Percentiles rank a stretch among this genome's conserved stretches.
These are phyloP conservation scores for Plantago coronopus DNA, from an alignment of 305 asterid genomes.

Conservation along the genomic window DNA sequence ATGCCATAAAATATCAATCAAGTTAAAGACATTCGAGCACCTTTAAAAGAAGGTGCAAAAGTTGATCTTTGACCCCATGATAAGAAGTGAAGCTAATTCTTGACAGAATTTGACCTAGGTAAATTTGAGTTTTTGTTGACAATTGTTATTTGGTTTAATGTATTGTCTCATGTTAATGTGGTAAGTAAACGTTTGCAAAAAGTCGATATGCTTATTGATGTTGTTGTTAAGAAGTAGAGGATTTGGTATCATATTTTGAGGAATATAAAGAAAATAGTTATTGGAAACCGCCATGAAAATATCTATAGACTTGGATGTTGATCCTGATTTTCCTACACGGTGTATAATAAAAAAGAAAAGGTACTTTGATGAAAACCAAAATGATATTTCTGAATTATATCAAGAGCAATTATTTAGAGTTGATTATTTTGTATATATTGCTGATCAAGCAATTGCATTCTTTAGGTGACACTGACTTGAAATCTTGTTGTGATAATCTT, in stretches of 20 bases:
- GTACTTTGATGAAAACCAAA: neutral
- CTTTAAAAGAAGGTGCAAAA: conserved; percentile 6
- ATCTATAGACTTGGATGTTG: neutral
- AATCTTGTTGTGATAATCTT: neutral
- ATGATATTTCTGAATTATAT: neutral
- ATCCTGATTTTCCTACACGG: neutral
- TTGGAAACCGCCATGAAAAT: neutral
- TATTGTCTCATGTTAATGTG: neutral
- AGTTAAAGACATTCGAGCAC: neutral
- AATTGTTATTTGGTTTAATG: neutral
- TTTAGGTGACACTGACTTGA: neutral
- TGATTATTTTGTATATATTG: neutral
- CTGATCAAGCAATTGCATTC: neutral
- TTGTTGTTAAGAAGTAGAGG: neutral
- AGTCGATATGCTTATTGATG: neutral
- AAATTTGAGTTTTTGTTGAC: neutral
- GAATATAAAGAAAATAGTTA: neutral
- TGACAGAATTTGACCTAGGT: neutral
- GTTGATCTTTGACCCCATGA: neutral
- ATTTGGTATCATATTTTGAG: neutral
- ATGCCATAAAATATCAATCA: neutral
- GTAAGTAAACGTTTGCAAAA: neutral
- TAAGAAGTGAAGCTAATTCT: conserved; percentile 5
- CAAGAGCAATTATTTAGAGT: neutral
- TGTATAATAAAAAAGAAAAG: neutral